Conservation (phyloP, 1,284 basidiomycete species). For the Papiliotrema laurentii region DNA sequence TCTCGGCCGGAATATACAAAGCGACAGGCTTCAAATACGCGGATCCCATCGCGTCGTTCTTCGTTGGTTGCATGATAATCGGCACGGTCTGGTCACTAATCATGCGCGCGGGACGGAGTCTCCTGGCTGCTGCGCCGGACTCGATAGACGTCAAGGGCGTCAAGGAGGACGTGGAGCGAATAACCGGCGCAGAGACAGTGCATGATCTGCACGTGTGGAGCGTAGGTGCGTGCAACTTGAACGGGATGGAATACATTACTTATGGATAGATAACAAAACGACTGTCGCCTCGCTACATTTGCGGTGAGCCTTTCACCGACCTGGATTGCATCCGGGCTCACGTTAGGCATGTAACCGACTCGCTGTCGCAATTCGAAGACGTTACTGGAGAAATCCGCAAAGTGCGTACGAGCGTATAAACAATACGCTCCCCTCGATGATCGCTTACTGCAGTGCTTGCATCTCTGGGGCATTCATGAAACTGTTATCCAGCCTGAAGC, state of each 20-base stretch:
- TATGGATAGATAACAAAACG: background rate
- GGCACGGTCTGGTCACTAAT: background rate
- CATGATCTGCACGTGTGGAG: background rate
- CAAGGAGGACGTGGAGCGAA: conserved; percentile 61
- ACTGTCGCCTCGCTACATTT: background rate
- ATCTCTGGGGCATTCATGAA: background rate
- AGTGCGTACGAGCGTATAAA: background rate
- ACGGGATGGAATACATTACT: background rate
- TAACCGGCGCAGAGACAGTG: background rate
- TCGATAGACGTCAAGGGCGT: conserved; percentile 48
- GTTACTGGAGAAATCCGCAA: background rate
- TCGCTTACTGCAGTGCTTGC: background rate
- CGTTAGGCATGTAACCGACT: background rate
- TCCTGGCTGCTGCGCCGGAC: background rate
- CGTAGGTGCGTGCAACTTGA: background rate
- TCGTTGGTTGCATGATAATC: background rate
- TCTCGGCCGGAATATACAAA: background rate
- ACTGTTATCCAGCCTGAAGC: background rate
- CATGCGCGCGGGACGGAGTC: background rate
- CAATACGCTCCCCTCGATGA: background rate
- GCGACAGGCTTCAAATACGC: background rate
- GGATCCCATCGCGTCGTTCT: background rate
- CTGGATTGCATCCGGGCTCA: background rate
- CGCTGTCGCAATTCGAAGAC: background rate
- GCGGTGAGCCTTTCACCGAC: background rate